A percentile compares a stretch with the other conserved stretches of the same genome.
These are phyloP conservation scores for Exserohilum turcica DNA, from an alignment of 2,329 filamentous ascomycete genomes.

Conservation along the genomic window DNA sequence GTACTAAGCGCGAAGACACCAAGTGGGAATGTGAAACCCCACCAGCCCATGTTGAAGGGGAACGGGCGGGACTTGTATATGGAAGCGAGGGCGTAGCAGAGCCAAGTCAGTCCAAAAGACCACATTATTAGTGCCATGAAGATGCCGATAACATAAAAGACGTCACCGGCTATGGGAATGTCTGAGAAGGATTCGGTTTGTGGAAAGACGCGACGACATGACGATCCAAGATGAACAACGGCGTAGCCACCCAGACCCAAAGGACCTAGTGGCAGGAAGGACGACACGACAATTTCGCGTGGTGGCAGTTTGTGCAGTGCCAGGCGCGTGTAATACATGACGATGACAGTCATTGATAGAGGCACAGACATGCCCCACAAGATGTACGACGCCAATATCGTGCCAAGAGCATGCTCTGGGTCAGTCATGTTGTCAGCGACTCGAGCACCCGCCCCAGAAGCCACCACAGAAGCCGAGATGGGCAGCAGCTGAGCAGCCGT, in stretches of 20 bases:
- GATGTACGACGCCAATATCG: constrained; percentile 68
- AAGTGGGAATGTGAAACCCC: constrained; percentile 65
- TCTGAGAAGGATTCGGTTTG: constrained; percentile 45
- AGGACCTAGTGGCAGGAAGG: constrained; percentile 70
- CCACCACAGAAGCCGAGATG: constrained; percentile 69
- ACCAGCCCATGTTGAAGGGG: constrained; percentile 68
- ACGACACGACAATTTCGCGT: constrained; percentile 69
- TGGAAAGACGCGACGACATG: constrained; percentile 51
- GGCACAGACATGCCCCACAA: constrained; percentile 70
- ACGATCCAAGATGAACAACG: constrained; percentile 58
- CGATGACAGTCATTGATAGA: constrained; percentile 66
- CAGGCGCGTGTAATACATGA: constrained; percentile 72
- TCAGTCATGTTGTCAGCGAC: constrained; percentile 65
- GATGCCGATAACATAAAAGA: constrained; percentile 63
- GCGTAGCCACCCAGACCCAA: constrained; percentile 69
- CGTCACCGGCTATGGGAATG: constrained; percentile 51
- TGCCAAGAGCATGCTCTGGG: constrained; percentile 61
- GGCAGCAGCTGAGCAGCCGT: constrained; percentile 70
- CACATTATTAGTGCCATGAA: constrained; percentile 61
- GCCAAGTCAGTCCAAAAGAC: constrained; percentile 62
- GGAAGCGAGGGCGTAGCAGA: constrained; percentile 59
- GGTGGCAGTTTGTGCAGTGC: constrained; percentile 69
- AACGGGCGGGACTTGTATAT: constrained; percentile 54
- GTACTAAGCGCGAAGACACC: constrained; percentile 62
- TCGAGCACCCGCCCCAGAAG: constrained; percentile 67